Percentiles rank a stretch among this genome's conserved stretches.
Conservation (phyloP, 495 filamentous ascomycete species). For the Lophium mytilinum region DNA sequence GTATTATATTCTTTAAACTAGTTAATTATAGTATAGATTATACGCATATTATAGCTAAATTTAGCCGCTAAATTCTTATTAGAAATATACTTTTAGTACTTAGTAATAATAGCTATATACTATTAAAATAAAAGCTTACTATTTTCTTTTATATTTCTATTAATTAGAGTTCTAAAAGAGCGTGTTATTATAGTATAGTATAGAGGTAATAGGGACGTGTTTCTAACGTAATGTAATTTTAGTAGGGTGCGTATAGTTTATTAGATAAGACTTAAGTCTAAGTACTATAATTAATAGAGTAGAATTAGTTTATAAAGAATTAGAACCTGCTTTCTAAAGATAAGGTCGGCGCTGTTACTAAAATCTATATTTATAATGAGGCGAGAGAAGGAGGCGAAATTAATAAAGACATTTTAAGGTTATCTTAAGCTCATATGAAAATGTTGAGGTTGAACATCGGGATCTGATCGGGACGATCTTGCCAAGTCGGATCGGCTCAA, state of each 20-base stretch:
- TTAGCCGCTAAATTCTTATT: background rate
- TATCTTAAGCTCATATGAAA: too few species aligned
- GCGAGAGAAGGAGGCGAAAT: too few species aligned
- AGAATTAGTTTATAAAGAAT: too few species aligned
- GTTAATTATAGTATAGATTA: background rate
- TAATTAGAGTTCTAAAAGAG: slow-evolving; percentile 3
- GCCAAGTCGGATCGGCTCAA: background rate
- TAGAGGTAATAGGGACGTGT: background rate
- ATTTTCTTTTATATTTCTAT: background rate
- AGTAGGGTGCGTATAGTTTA: too few species aligned
- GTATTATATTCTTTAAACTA: background rate
- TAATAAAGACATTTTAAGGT: too few species aligned
- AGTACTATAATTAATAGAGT: too few species aligned
- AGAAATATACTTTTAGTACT: background rate
- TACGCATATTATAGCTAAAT: background rate
- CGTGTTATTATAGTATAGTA: background rate
- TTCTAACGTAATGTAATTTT: too few species aligned
- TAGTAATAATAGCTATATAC: background rate
- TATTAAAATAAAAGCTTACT: background rate
- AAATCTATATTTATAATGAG: too few species aligned
- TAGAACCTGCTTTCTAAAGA: too few species aligned
- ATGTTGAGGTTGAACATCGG: background rate
- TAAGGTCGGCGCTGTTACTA: too few species aligned
- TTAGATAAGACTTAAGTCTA: too few species aligned
- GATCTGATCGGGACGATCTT: background rate